Percentiles rank a stretch among this genome's conserved stretches.
Evolutionary conservation across 345 rosid species (phyloP).

Genomic region (Populus davidiana): DNA sequence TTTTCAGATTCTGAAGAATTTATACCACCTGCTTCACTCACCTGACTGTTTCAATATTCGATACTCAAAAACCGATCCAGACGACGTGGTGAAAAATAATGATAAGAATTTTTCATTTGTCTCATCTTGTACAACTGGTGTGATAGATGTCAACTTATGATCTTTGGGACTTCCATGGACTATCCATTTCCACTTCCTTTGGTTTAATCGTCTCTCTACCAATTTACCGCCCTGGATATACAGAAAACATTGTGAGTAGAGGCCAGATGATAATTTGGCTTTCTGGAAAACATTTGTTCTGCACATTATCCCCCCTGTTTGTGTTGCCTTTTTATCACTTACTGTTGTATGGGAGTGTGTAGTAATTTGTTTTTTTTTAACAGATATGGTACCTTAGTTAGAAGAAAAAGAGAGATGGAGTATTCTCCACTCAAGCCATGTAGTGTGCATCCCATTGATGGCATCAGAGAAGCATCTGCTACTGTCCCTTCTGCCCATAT

Average conservation of each 20-base stretch:
- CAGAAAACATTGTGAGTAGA: constrained; percentile 2
- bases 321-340: background rate
- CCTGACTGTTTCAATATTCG: constrained; percentile 45
- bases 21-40: constrained; percentile 16
- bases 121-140: constrained; percentile 48
- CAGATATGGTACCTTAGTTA: constrained; percentile 51
- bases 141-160: constrained; percentile 50
- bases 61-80: constrained; percentile 51
- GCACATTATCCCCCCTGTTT: background rate
- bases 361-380: background rate
- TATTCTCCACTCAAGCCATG: constrained; percentile 46
- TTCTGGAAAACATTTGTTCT: background rate
- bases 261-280: background rate
- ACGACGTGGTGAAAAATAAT: constrained; percentile 46
- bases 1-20: background rate
- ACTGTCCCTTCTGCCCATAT: constrained; percentile 41
- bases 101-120: constrained; percentile 37
- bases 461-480: constrained; percentile 37
- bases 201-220: constrained; percentile 50
- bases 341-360: background rate
- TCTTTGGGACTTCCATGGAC: constrained; percentile 53
- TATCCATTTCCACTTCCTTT: constrained; percentile 72
- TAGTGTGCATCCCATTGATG: constrained; percentile 40
- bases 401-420: constrained; percentile 53
- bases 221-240: constrained; percentile 45